Conservation (phyloP, 345 rosid genomes). For the Eucalyptus paniculata region DNA sequence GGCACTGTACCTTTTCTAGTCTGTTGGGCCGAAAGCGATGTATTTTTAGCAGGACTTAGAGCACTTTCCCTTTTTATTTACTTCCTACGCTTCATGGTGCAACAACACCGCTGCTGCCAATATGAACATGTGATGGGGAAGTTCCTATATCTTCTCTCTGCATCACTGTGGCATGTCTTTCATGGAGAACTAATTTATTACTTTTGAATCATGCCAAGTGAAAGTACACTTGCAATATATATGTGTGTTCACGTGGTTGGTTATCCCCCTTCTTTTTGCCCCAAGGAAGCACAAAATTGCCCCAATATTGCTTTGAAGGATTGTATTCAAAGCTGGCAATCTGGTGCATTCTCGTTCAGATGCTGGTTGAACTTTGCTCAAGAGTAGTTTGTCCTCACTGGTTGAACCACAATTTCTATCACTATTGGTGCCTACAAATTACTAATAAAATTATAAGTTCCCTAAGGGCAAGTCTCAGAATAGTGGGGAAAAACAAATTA, state of each 20-base stretch:
- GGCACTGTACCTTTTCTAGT: not conserved
- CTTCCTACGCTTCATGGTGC: not conserved
- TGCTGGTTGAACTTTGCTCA: not conserved
- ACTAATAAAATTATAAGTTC: not conserved
- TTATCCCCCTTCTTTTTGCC: not conserved
- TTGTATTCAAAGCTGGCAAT: not conserved
- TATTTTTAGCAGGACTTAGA: not conserved
- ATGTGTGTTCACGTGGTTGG: not conserved
- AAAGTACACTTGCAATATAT: not conserved
- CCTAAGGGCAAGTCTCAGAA: not conserved
- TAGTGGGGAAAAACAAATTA: not conserved
- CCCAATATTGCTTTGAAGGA: not conserved
- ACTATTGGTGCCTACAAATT: not conserved
- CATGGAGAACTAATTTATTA: not conserved
- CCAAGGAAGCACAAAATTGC: not conserved
- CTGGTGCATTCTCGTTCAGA: not conserved
- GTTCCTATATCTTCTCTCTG: not conserved
- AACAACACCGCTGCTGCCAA: not conserved
- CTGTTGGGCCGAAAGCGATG: not conserved
- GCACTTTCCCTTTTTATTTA: not conserved
- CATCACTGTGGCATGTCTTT: not conserved
- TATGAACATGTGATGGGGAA: not conserved
- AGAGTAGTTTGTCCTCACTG: not conserved
- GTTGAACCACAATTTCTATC: not conserved
- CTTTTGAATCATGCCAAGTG: not conserved